Evolutionary conservation across 371 early-diverging fungal species (phyloP).

Genomic region (Lichtheimia corymbifera): DNA sequence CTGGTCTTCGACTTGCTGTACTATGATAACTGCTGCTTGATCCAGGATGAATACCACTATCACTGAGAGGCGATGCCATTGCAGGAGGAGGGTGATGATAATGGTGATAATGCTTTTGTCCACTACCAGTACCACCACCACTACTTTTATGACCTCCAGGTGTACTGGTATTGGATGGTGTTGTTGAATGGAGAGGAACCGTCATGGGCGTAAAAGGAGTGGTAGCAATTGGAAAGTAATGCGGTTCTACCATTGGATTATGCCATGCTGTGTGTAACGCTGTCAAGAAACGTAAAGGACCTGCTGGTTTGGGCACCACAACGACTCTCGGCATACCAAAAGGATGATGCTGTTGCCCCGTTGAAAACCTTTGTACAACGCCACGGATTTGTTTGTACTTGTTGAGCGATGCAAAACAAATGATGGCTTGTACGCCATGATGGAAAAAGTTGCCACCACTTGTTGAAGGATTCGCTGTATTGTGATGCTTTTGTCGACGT

Average conservation of each 20-base stretch:
- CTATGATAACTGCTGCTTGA: too few relatives aligned
- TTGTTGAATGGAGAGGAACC: neutral
- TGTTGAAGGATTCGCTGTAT: neutral
- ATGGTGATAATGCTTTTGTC: neutral
- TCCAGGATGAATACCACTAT: neutral
- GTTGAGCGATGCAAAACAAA: slow-evolving; percentile 59
- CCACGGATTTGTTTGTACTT: slow-evolving; percentile 62
- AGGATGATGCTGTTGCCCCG: slow-evolving; percentile 2
- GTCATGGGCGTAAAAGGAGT: slow-evolving; percentile 45
- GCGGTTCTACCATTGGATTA: slow-evolving; percentile 55
- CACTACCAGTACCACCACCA: too few relatives aligned
- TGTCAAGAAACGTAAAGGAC: slow-evolving; percentile 63
- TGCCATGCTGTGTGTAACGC: slow-evolving; percentile 65
- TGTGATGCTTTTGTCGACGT: neutral
- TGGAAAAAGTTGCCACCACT: slow-evolving; percentile 14
- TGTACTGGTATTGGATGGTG: neutral
- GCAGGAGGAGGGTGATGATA: neutral
- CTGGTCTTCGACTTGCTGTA: too few relatives aligned
- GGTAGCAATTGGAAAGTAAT: slow-evolving; percentile 65
- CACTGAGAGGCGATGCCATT: neutral
- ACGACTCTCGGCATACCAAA: slow-evolving; percentile 53
- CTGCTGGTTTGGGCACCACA: slow-evolving; percentile 69
- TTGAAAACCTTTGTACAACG: slow-evolving; percentile 41
- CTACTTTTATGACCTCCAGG: too few relatives aligned
- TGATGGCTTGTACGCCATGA: slow-evolving; percentile 47